These are phyloP conservation scores for Pyrenophora seminiperda DNA, from an alignment of 2,329 filamentous ascomycete genomes.

Conservation along the genomic window DNA sequence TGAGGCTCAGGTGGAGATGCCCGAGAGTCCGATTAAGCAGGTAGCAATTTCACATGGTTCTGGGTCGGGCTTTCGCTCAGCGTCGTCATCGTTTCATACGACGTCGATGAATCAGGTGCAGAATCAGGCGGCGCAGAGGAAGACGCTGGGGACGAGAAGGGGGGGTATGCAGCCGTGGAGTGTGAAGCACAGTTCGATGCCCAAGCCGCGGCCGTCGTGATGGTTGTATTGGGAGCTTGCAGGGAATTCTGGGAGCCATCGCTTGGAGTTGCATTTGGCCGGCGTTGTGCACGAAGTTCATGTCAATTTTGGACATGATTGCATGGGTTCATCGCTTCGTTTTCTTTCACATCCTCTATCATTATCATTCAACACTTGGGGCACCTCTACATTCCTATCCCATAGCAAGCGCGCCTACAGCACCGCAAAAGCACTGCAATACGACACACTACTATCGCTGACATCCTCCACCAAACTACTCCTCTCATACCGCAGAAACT, in stretches of 20 bases:
- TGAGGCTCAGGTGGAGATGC: slow-evolving; percentile 2
- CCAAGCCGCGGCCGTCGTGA: slow-evolving; percentile 34
- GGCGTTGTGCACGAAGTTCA: not conserved
- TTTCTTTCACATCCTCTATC: not conserved
- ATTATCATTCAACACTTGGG: not conserved
- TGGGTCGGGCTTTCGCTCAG: slow-evolving; percentile 38
- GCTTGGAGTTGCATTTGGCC: not conserved
- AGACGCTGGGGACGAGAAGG: slow-evolving; percentile 57
- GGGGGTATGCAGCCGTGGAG: slow-evolving; percentile 59
- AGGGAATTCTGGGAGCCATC: not conserved
- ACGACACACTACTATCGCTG: slow-evolving; percentile 86
- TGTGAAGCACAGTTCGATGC: slow-evolving; percentile 42
- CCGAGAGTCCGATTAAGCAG: slow-evolving; percentile 17
- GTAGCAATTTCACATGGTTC: slow-evolving; percentile 1
- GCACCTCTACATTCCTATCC: not conserved
- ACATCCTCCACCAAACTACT: slow-evolving; percentile 74
- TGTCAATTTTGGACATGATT: not conserved
- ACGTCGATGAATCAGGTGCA: slow-evolving; percentile 48
- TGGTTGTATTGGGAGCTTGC: not conserved
- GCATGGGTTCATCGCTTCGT: not conserved
- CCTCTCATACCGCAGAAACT: slow-evolving; percentile 83
- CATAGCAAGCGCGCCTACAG: slow-evolving; percentile 14
- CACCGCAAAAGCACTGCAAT: slow-evolving; percentile 88
- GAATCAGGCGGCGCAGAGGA: slow-evolving; percentile 43
- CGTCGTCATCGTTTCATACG: slow-evolving; percentile 51